These are phyloP conservation scores for Rhodofomes roseus DNA, from an alignment of 1,284 basidiomycete species.

Conservation along the genomic window DNA sequence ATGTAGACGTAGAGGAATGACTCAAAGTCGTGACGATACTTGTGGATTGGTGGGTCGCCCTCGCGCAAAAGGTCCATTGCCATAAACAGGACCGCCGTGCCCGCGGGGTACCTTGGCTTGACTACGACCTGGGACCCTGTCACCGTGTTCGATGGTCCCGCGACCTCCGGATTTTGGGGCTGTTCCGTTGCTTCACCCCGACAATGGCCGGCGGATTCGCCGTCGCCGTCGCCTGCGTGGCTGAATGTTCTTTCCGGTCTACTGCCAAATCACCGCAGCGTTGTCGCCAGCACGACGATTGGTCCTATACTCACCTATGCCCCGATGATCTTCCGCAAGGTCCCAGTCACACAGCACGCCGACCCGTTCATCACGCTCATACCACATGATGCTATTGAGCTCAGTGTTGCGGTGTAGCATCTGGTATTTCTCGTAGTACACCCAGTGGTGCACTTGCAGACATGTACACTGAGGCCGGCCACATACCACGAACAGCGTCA, in stretches of 20 bases:
- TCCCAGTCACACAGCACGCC: constrained; percentile 29
- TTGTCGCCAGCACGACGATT: not conserved
- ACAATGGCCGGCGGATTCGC: too few relatives aligned
- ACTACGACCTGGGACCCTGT: too few relatives aligned
- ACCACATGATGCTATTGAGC: constrained; percentile 25
- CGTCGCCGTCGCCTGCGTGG: too few relatives aligned
- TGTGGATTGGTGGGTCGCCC: constrained; percentile 13
- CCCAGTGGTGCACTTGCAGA: constrained; percentile 8
- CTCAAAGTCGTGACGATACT: constrained; percentile 29
- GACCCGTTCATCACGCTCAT: constrained; percentile 1
- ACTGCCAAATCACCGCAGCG: not conserved
- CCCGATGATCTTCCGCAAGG: constrained; percentile 5
- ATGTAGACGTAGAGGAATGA: constrained; percentile 26
- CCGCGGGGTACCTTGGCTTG: constrained; percentile 21
- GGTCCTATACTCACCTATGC: not conserved
- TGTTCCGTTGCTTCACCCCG: not conserved
- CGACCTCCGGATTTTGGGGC: too few relatives aligned
- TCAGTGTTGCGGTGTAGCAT: constrained; percentile 26
- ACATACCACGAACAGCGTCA: not conserved
- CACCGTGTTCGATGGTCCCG: too few relatives aligned
- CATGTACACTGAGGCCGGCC: not conserved
- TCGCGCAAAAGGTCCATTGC: constrained; percentile 19
- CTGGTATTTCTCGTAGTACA: not conserved
- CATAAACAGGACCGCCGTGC: constrained; percentile 29
- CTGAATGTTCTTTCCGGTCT: too few relatives aligned